Conservation (phyloP, 2,329 filamentous ascomycete genomes). For the Aspergillus jensenii region DNA sequence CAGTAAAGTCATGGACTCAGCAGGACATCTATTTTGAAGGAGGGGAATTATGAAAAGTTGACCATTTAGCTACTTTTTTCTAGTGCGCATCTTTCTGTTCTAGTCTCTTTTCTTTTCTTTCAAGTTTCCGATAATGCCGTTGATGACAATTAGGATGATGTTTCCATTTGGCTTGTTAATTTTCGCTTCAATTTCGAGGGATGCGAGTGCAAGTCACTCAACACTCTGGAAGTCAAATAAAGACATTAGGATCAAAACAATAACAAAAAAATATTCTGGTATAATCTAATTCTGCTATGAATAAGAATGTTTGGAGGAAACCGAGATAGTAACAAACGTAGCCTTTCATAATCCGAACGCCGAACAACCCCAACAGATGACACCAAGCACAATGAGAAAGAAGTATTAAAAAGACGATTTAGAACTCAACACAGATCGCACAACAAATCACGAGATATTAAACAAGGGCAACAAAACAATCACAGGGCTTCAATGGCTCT, state of each 20-base stretch:
- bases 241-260: not conserved
- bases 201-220: not conserved
- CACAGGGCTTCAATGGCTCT: constrained; percentile 58
- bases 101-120: not conserved
- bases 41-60: not conserved
- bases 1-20: not conserved
- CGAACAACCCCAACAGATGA: not conserved
- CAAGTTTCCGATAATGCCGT: not conserved
- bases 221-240: not conserved
- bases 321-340: not conserved
- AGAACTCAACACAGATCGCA: not conserved
- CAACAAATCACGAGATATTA: not conserved
- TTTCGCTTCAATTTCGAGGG: not conserved
- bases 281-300: not conserved
- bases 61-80: not conserved
- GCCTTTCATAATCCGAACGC: not conserved
- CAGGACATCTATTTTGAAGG: not conserved
- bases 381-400: not conserved
- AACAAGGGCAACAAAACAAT: constrained; percentile 9
- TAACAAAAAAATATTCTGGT: not conserved
- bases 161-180: not conserved
- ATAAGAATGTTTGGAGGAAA: not conserved
- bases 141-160: not conserved
- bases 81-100: not conserved
- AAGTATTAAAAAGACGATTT: not conserved